phyloP scores from a whole-genome alignment of 1,284 basidiomycete genomes.

The Neotropicomus parvogracilis region DNA sequence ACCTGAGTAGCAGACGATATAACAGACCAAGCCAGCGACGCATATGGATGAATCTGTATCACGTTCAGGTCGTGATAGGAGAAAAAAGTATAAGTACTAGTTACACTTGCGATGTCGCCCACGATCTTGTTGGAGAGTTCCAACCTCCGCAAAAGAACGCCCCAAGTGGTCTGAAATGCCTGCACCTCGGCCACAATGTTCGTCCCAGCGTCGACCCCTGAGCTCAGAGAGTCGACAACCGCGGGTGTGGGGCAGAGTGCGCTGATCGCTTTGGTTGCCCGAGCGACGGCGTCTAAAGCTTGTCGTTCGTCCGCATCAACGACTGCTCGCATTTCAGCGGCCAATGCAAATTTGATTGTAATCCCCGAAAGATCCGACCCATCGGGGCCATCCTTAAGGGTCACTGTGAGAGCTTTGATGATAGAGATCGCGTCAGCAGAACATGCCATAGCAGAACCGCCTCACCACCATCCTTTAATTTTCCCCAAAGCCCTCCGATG shows the following conservation, averaged over 20 bases:
- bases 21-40: neutral
- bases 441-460: neutral
- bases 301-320: conserved; percentile 10
- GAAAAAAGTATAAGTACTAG: neutral
- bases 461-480: conserved; percentile 17
- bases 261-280: neutral
- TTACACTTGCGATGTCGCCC: neutral
- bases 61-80: neutral
- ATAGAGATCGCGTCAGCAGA: neutral
- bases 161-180: neutral
- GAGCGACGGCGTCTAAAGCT: conserved; percentile 14
- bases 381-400: conserved; percentile 4
- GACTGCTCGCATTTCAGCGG: neutral
- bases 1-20: neutral
- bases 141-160: neutral
- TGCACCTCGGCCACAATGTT: neutral
- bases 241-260: neutral
- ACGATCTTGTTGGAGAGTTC: neutral
- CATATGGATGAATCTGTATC: neutral
- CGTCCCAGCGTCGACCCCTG: neutral
- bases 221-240: neutral
- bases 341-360: conserved; percentile 18
- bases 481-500: conserved; percentile 11
- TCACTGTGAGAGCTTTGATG: conserved; percentile 17
- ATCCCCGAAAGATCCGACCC: neutral